A percentile compares a stretch with the other conserved stretches of the same genome.
Conservation (phyloP, 75 land plant species). For the Ceratopteris richardii region DNA sequence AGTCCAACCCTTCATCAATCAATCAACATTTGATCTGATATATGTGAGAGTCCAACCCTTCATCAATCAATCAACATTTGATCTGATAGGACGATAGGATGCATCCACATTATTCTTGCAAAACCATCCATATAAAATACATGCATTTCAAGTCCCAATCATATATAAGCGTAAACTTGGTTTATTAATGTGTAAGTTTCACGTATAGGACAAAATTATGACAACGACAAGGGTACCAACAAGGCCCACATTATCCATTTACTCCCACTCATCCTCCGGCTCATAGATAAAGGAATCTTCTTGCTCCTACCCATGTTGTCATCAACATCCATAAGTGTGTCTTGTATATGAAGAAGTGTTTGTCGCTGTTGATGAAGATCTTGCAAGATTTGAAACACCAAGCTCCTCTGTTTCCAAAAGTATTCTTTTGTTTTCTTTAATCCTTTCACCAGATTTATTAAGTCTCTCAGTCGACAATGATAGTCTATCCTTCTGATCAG, state of each 20-base stretch:
- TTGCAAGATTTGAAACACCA: conserved; percentile 57
- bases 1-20: no score
- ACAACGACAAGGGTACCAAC: conserved; percentile 41
- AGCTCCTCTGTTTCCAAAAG: conserved; percentile 56
- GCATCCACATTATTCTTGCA: no score
- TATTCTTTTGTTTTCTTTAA: conserved; percentile 41
- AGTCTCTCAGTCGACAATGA: conserved; percentile 43
- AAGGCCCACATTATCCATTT: conserved; percentile 52
- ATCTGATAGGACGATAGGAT: no score
- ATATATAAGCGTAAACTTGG: no score
- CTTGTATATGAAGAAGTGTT: conserved; percentile 42
- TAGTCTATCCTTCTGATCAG: conserved; percentile 48
- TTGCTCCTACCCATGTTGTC: conserved; percentile 61
- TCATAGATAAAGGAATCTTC: conserved; percentile 43
- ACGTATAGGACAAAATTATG: no score
- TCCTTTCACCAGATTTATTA: conserved; percentile 40
- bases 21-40: no score
- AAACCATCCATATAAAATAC: no score
- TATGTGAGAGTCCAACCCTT: no score
- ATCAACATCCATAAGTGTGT: conserved; percentile 61
- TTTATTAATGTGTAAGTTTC: no score
- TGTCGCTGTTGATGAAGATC: conserved; percentile 62
- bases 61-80: no score
- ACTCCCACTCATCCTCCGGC: conserved; percentile 55
- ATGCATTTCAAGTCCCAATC: no score